phyloP scores from a whole-genome alignment of 2,329 filamentous ascomycete genomes.

The Aspergillus sp. region DNA sequence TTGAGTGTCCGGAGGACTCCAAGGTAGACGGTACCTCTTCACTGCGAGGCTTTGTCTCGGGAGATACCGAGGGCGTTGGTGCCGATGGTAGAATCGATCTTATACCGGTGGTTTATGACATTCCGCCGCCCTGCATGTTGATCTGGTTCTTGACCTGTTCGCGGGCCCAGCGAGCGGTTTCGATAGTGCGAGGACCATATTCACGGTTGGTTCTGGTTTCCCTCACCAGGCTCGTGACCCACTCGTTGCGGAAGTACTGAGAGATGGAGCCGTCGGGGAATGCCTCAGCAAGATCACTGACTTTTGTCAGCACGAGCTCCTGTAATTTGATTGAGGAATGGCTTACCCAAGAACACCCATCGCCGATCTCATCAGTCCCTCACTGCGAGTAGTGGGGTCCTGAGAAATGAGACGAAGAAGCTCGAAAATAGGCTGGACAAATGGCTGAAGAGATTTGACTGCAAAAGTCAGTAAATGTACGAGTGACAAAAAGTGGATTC shows the following conservation, averaged over 20 bases:
- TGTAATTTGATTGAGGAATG: not conserved
- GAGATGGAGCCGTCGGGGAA: constrained; percentile 89
- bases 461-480: constrained; percentile 64
- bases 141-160: constrained; percentile 94
- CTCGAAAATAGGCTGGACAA: constrained; percentile 83
- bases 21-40: constrained; percentile 13
- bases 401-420: constrained; percentile 79
- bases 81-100: constrained; percentile 18
- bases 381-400: constrained; percentile 80
- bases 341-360: constrained; percentile 97
- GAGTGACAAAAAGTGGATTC: not conserved
- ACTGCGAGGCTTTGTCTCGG: constrained; percentile 26
- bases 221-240: constrained; percentile 87
- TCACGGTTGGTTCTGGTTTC: constrained; percentile 90
- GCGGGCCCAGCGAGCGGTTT: constrained; percentile 95
- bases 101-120: constrained; percentile 38
- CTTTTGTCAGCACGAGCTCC: constrained; percentile 41
- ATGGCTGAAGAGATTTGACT: constrained; percentile 53
- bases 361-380: constrained; percentile 86
- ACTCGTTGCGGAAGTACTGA: constrained; percentile 85
- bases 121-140: constrained; percentile 42
- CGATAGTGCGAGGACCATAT: constrained; percentile 80
- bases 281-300: constrained; percentile 87
- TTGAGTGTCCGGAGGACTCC: constrained; percentile 19
- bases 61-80: constrained; percentile 22